A percentile compares a stretch with the other conserved stretches of the same genome.
Evolutionary conservation across 2,329 filamentous ascomycete species (phyloP).

Genomic region (Talaromyces sp.): DNA sequence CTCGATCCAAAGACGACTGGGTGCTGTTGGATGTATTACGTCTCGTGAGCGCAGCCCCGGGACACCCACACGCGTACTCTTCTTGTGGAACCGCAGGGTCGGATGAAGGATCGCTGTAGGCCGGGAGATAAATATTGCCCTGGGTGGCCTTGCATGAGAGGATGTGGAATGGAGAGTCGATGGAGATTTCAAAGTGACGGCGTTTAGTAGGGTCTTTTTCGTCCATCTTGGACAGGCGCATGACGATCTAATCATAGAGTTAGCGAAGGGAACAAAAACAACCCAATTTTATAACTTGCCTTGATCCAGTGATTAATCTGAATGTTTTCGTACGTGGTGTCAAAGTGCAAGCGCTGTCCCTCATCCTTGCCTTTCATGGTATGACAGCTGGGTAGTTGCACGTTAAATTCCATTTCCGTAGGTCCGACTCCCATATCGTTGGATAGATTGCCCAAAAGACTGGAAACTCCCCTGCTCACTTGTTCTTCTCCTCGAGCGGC

Average conservation of each 20-base stretch:
- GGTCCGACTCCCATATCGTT: constrained; percentile 74
- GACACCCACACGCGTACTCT: constrained; percentile 62
- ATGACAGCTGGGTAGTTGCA: constrained; percentile 84
- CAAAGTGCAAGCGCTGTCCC: constrained; percentile 67
- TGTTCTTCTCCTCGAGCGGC: constrained; percentile 54
- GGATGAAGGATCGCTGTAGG: constrained; percentile 60
- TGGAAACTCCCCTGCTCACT: constrained; percentile 53
- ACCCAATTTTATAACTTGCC: constrained; percentile 46
- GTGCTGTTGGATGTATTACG: constrained; percentile 22
- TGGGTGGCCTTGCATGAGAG: constrained; percentile 91
- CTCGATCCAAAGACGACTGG: constrained; percentile 20
- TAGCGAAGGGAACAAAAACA: constrained; percentile 3
- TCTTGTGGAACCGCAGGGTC: constrained; percentile 48
- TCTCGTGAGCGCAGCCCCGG: constrained; percentile 52
- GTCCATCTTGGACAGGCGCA: constrained; percentile 83
- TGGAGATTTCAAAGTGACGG: constrained; percentile 91
- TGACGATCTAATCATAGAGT: constrained; percentile 62
- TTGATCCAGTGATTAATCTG: constrained; percentile 97
- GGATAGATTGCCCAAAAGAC: constrained; percentile 75
- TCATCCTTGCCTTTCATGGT: constrained; percentile 71
- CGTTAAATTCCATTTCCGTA: constrained; percentile 91
- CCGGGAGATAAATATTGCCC: constrained; percentile 78
- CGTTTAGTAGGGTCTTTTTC: constrained; percentile 71
- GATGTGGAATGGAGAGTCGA: constrained; percentile 90
- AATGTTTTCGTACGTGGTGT: constrained; percentile 90